phyloP scores from a whole-genome alignment of 768 basidiomycete species.

The Lactarius hengduanensis region DNA sequence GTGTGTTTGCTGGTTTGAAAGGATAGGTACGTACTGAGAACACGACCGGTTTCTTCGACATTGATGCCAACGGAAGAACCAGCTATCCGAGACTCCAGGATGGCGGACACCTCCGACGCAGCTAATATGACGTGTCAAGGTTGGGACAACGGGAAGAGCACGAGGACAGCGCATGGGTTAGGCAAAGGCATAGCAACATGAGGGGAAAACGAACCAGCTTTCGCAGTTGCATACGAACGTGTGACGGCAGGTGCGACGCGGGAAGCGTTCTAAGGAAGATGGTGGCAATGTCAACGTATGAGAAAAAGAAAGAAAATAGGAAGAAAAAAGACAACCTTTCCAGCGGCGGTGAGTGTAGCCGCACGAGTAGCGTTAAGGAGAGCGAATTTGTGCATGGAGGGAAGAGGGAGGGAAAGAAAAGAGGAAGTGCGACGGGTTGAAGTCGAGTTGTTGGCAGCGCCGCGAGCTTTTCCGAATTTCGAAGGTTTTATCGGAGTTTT shows the following conservation, averaged over 20 bases:
- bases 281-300: constrained; percentile 23
- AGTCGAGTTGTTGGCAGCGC: constrained; percentile 36
- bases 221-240: constrained; percentile 96
- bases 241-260: constrained; percentile 51
- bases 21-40: constrained; percentile 71
- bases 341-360: constrained; percentile 64
- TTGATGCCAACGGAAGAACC: constrained; percentile 88
- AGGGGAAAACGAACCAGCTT: constrained; percentile 69
- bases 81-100: constrained; percentile 97
- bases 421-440: constrained; percentile 41
- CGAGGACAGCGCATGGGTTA: constrained; percentile 27
- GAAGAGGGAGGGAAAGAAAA: constrained; percentile 37
- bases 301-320: constrained; percentile 8
- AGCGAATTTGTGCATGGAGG: constrained; percentile 81
- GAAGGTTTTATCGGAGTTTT: constrained; percentile 29
- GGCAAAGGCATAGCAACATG: not conserved
- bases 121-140: constrained; percentile 52
- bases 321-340: constrained; percentile 49
- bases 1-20: constrained; percentile 6
- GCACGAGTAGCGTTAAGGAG: constrained; percentile 81
- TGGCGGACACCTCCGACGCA: constrained; percentile 98
- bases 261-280: constrained; percentile 38
- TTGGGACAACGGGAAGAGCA: constrained; percentile 36
- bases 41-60: constrained; percentile 99
- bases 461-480: constrained; percentile 30